These are phyloP conservation scores for Ceratobasidium sp. DNA, from an alignment of 1,284 basidiomycete species.

Conservation along the genomic window DNA sequence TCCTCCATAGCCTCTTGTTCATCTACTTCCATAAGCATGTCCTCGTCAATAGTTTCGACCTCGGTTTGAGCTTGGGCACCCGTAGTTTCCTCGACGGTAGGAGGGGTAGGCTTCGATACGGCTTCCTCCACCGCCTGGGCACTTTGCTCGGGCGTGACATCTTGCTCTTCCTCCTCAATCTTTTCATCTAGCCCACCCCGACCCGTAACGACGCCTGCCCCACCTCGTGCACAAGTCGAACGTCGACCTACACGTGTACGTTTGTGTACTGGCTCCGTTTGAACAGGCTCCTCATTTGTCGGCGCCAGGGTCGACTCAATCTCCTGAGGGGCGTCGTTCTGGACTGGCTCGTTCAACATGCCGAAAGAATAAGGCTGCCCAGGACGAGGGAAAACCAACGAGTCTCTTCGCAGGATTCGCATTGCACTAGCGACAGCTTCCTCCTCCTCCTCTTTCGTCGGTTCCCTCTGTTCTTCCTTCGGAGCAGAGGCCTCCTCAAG, in stretches of 20 bases:
- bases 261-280: conserved; percentile 23
- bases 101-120: background rate
- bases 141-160: background rate
- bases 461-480: conserved; percentile 7
- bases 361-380: background rate
- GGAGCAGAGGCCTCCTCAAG: background rate
- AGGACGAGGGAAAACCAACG: conserved; percentile 21
- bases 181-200: conserved; percentile 2
- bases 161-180: conserved; percentile 17
- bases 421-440: conserved; percentile 38
- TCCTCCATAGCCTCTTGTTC: conserved; percentile 17
- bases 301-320: no score
- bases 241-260: conserved; percentile 36
- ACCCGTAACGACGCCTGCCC: background rate
- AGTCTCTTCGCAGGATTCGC: conserved; percentile 30
- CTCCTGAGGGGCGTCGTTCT: background rate
- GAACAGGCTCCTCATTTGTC: background rate
- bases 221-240: conserved; percentile 30
- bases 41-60: background rate
- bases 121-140: background rate
- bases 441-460: conserved; percentile 33
- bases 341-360: background rate
- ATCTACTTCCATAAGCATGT: background rate
- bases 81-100: background rate
- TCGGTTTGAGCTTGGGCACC: background rate